phyloP scores from a whole-genome alignment of 352 stramenopile species.

The Phytophthora citricola region DNA sequence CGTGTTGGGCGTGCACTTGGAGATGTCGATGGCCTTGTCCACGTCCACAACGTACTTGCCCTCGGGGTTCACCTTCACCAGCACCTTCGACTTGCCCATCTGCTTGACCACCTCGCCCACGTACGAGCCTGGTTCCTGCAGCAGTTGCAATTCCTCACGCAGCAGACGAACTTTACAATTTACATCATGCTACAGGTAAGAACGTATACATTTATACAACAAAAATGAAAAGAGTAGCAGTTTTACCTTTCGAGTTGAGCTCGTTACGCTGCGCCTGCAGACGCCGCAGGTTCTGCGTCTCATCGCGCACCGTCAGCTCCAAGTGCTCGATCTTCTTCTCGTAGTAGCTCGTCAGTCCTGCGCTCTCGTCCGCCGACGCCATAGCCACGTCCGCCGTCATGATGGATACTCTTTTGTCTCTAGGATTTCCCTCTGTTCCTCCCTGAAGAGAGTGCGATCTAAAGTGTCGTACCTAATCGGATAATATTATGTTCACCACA shows the following conservation, averaged over 20 bases:
- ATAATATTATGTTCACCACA: neutral
- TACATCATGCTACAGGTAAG: conserved; percentile 18
- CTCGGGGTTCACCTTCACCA: conserved; percentile 99
- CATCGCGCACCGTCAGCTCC: conserved; percentile 94
- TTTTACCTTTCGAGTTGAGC: conserved; percentile 97
- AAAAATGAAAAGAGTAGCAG: conserved; percentile 4
- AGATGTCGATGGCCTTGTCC: conserved; percentile 96
- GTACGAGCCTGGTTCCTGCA: conserved; percentile 98
- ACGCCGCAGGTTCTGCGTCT: conserved; percentile 96
- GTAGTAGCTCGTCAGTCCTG: conserved; percentile 92
- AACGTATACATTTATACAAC: conserved; percentile 15
- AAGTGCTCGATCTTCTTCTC: conserved; percentile 96
- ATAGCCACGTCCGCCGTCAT: conserved; percentile 58
- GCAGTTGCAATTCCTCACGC: conserved; percentile 98
- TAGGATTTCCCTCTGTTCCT: conserved; percentile 13
- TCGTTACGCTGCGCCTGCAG: conserved; percentile 99
- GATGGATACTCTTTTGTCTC: conserved; percentile 12
- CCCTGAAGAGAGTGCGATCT: conserved; percentile 26
- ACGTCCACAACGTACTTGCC: conserved; percentile 99
- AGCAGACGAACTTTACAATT: conserved; percentile 93
- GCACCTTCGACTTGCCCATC: conserved; percentile 99
- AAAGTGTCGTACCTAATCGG: conserved; percentile 22
- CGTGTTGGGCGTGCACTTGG: conserved; percentile 98
- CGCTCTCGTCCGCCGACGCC: conserved; percentile 37
- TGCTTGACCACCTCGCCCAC: conserved; percentile 99